These are phyloP conservation scores for Cyberlindnera saturnus DNA, from an alignment of 805 yeast genomes.

Conservation along the genomic window DNA sequence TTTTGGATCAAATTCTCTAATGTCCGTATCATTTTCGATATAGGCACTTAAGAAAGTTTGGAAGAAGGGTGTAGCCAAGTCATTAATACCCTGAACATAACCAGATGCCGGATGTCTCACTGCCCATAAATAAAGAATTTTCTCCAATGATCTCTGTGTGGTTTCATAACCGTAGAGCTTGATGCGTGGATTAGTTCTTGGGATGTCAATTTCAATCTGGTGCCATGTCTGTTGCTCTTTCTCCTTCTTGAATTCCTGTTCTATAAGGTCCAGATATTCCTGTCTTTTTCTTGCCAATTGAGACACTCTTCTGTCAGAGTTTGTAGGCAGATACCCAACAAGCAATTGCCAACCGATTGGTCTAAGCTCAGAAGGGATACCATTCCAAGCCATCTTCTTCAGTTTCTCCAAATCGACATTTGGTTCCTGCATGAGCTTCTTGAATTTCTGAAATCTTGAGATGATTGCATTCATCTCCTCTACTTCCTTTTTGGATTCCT, in stretches of 20 bases:
- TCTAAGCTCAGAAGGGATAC: slow-evolving; percentile 76
- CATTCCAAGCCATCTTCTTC: slow-evolving; percentile 86
- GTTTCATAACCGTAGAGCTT: slow-evolving; percentile 60
- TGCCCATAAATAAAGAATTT: slow-evolving; percentile 88
- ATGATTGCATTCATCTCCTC: slow-evolving; percentile 54
- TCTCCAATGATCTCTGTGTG: slow-evolving; percentile 75
- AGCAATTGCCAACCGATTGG: slow-evolving; percentile 86
- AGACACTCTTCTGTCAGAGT: slow-evolving; percentile 63
- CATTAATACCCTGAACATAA: slow-evolving; percentile 96
- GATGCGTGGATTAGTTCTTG: slow-evolving; percentile 85
- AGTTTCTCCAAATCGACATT: slow-evolving; percentile 62
- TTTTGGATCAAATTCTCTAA: slow-evolving; percentile 58
- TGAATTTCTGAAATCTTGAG: slow-evolving; percentile 62
- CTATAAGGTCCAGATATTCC: slow-evolving; percentile 75
- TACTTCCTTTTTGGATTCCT: slow-evolving; percentile 37
- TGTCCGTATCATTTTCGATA: slow-evolving; percentile 36
- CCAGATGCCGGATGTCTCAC: slow-evolving; percentile 97
- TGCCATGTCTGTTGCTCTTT: slow-evolving; percentile 85
- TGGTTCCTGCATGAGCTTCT: slow-evolving; percentile 46
- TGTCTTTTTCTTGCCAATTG: slow-evolving; percentile 74
- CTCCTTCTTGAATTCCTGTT: slow-evolving; percentile 50
- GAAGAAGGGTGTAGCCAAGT: slow-evolving; percentile 86
- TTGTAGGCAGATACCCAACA: slow-evolving; percentile 86
- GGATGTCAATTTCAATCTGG: slow-evolving; percentile 91
- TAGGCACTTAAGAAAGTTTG: slow-evolving; percentile 78